These are phyloP conservation scores for Solanum phureja DNA, from an alignment of 257 asterid species.

Conservation along the genomic window DNA sequence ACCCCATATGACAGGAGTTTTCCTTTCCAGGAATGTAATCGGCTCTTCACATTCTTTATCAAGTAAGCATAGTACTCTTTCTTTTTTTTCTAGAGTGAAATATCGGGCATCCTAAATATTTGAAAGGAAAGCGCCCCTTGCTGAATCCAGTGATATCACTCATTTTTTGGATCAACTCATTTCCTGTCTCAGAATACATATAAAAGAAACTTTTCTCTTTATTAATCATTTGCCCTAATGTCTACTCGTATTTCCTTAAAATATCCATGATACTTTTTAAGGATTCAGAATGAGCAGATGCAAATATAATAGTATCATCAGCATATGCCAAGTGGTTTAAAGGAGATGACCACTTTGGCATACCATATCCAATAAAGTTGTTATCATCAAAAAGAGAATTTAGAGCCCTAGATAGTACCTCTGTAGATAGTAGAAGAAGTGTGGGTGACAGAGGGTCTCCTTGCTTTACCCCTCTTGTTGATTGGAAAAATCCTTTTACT, in stretches of 20 bases:
- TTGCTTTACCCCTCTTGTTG: neutral
- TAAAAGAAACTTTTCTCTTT: neutral
- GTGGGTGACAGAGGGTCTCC: neutral
- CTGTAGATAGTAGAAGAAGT: neutral
- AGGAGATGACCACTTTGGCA: neutral
- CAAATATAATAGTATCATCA: neutral
- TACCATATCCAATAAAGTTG: neutral
- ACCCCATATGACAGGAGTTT: neutral
- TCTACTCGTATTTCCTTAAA: neutral
- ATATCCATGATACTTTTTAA: neutral
- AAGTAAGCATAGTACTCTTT: neutral
- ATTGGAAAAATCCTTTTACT: neutral
- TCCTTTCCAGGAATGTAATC: neutral
- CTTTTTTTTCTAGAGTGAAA: too few species aligned
- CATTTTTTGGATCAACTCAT: too few species aligned
- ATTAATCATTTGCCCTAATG: neutral
- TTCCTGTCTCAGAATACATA: neutral
- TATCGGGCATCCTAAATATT: too few species aligned
- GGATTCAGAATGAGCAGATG: neutral
- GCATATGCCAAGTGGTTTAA: too few species aligned
- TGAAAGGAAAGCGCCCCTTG: neutral
- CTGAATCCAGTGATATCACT: too few species aligned
- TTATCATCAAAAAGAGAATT: neutral
- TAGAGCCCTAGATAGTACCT: neutral
- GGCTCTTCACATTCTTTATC: neutral